Base-by-base conservation (phyloP, 2,329 filamentous ascomycete species). In the Microdochium paspali region DNA sequence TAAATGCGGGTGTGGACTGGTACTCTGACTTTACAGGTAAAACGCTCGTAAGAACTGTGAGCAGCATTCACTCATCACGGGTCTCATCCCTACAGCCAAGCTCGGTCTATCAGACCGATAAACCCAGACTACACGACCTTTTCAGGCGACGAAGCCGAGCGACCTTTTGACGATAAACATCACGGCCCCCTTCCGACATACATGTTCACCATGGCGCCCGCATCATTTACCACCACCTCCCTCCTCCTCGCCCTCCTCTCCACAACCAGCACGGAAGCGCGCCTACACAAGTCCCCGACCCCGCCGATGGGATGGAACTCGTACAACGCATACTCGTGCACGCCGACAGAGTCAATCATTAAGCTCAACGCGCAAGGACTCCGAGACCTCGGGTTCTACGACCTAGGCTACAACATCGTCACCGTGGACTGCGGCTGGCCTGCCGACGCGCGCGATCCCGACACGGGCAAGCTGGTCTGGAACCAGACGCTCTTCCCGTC, bases 361-460 rank as follows among this genome's bases (percentile, higher is more conserved):
- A 67, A 70, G 39, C 60, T 65, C 2, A 80, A 77, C 48, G 74
- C 76, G 0, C 62, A 76, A 39, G 77, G 74, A 0, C 58, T 82
- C 0, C 66, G 79, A 0, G 69, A 74, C 40, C 61, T 75, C 0
- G 76, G 75, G 0, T 66, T 81, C 1, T 65, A 67, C 0, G 64
- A 70, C 3, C 61, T 75, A 0, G 79, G 80, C 5, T 83, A 84
- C 54, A 67, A 63, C 2, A 72, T 73, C 47, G 72, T 81, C 26
- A 78, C 75, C 0, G 69, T 71, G 0, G 80, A 83, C 53, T 82
- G 77, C 47, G 79, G 80, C 1, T 83, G 79, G 80, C 35, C 35
- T 6, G 13, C 18, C 10, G 23, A 23, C 69, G 63, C 21, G 56
- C 62, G 0, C 54, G 53, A 15, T 57, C 66, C 7, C 60, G 69